Evolutionary conservation across 306 rosid species (phyloP), one percentile per base, ranked within the genome.

Genomic region (Dalbergia cochinchinensis): DNA sequence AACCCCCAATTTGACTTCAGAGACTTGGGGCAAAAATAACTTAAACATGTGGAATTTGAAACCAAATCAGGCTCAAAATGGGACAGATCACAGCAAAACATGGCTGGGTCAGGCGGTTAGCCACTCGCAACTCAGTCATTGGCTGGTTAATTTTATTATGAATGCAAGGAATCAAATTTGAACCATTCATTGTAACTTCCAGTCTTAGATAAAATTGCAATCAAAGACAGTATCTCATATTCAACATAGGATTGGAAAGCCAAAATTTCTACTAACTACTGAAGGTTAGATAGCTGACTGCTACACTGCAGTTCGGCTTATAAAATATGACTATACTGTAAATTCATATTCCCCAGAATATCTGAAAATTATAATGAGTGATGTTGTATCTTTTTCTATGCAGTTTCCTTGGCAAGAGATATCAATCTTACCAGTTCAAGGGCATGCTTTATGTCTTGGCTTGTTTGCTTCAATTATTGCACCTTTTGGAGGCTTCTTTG

Each of bases 401-500:
- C 93, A 96, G 98, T 87, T 91, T 86, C 89, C 93, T 69, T 90
- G 99, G 98, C 88, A 90, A 81, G 96, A 89, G 82, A 72, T 93
- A 45, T 82, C 94, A 15, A 85, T 96, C 76, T 79, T 96, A 77
- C 98, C 92, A 48, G 89, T 96, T 82, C 98, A 96, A 66, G 91
- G 96, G 94, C 99, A 96, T 83, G 97, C 97, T 69, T 73, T 93
- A 71, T 91, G 87, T 78, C 81, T 93, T 73, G 99, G 99, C 55
- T 89, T 93, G 85, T 96, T 96, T 90, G 92, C 99, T 74, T 93
- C 97, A 55, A 89, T 96, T 67, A 93, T 96, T 69, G 99, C 99
- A 77, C 99, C 99, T 74, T 96, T 96, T 75, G 99, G 99, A 67
- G 99, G 99, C 79, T 96, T 96, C 96, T 93, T 96, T 87, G 99